Evolutionary conservation across 2,329 filamentous ascomycete species (phyloP).

Genomic region (Ascochyta viciae-villosae): DNA sequence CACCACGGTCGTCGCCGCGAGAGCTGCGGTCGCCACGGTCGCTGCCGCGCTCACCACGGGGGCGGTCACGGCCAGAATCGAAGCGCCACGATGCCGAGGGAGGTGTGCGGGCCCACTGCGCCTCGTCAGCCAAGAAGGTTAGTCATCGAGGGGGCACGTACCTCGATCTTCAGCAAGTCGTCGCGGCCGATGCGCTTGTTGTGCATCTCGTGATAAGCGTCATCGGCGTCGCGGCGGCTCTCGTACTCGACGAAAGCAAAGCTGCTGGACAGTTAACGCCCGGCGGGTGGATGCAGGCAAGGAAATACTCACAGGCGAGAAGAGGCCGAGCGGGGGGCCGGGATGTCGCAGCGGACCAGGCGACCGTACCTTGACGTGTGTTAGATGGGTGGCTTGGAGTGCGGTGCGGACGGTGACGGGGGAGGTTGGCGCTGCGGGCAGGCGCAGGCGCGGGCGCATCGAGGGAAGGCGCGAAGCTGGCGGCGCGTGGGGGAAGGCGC

Average conservation of each 20-base stretch:
- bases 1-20: constrained; percentile 73
- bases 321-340: constrained; percentile 89
- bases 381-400: constrained; percentile 45
- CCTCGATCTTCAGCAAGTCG: constrained; percentile 97
- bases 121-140: constrained; percentile 25
- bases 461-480: constrained; percentile 16
- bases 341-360: constrained; percentile 97
- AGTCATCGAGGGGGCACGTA: constrained; percentile 53
- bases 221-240: constrained; percentile 95
- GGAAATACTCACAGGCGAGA: constrained; percentile 88
- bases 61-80: constrained; percentile 71
- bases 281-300: background rate
- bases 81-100: constrained; percentile 99
- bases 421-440: constrained; percentile 19
- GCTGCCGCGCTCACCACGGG: constrained; percentile 62
- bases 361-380: constrained; percentile 82
- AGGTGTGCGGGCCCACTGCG: constrained; percentile 96
- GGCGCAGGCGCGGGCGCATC: background rate
- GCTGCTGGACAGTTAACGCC: constrained; percentile 61
- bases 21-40: constrained; percentile 67
- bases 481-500: background rate
- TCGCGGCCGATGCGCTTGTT: constrained; percentile 98
- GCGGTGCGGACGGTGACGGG: constrained; percentile 24
- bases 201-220: constrained; percentile 99
- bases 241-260: constrained; percentile 99